Evolutionary conservation across 2,329 filamentous ascomycete species (phyloP).

Genomic region (Aureobasidium sp.): DNA sequence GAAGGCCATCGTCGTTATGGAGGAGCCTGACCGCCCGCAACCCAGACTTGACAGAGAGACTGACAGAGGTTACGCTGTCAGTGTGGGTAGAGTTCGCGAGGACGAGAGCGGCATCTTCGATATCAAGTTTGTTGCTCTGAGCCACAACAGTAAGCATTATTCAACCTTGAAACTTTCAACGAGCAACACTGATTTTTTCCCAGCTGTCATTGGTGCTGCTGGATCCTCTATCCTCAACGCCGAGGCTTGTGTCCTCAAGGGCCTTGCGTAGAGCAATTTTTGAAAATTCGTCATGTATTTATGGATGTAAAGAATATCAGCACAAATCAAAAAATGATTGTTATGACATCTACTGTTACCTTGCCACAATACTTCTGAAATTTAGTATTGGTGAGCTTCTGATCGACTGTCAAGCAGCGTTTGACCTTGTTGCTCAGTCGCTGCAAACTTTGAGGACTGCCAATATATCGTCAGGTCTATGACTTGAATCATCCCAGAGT

Average conservation of each 20-base stretch:
- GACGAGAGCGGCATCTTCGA: slow-evolving; percentile 88
- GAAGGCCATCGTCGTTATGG: slow-evolving; percentile 77
- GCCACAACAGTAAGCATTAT: slow-evolving; percentile 59
- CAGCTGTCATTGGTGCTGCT: slow-evolving; percentile 87
- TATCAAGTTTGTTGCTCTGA: slow-evolving; percentile 87
- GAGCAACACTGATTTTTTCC: background rate
- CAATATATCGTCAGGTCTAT: too few relatives aligned
- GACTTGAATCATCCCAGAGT: too few relatives aligned
- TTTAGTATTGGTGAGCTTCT: too few relatives aligned
- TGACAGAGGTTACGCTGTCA: slow-evolving; percentile 79
- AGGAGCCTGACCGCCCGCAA: slow-evolving; percentile 84
- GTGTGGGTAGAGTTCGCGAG: slow-evolving; percentile 76
- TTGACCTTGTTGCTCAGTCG: too few relatives aligned
- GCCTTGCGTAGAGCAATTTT: slow-evolving; percentile 26
- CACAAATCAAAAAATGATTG: background rate
- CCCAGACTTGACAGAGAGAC: slow-evolving; percentile 83
- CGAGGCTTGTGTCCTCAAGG: slow-evolving; percentile 85
- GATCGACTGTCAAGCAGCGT: too few relatives aligned
- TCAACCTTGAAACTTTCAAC: too few relatives aligned
- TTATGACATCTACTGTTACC: background rate
- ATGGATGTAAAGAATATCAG: background rate
- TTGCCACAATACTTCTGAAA: too few relatives aligned
- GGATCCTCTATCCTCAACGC: slow-evolving; percentile 93
- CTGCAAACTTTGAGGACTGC: too few relatives aligned
- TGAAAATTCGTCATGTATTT: background rate